Percentiles rank a stretch among this genome's conserved stretches.
phyloP scores from a whole-genome alignment of 2,329 filamentous ascomycete species.

The Septoria petroselini region DNA sequence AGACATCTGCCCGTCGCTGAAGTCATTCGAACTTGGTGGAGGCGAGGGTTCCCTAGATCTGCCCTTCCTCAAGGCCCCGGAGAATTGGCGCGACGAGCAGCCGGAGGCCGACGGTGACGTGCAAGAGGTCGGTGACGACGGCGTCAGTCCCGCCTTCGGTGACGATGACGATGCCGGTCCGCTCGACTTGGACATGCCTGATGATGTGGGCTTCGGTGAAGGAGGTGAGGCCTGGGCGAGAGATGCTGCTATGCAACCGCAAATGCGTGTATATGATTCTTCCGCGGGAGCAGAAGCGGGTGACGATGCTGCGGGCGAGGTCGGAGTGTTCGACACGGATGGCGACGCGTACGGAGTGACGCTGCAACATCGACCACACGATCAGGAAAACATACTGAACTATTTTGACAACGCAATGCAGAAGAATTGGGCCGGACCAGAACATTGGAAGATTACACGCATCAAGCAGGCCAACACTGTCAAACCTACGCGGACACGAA shows the following conservation, averaged over 20 bases:
- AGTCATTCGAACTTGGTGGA: constrained; percentile 87
- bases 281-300: constrained; percentile 55
- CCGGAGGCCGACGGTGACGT: constrained; percentile 55
- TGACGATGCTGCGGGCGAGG: constrained; percentile 46
- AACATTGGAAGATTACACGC: constrained; percentile 94
- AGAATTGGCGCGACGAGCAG: constrained; percentile 72
- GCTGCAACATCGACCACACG: constrained; percentile 63
- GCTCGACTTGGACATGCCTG: constrained; percentile 60
- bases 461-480: constrained; percentile 73
- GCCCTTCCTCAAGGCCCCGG: constrained; percentile 79
- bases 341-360: constrained; percentile 73
- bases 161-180: constrained; percentile 69
- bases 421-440: constrained; percentile 97
- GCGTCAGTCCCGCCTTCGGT: constrained; percentile 45
- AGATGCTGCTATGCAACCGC: constrained; percentile 80
- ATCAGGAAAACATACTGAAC: constrained; percentile 92
- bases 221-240: constrained; percentile 94
- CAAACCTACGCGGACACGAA: constrained; percentile 67
- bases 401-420: constrained; percentile 96
- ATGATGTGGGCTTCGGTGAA: constrained; percentile 83
- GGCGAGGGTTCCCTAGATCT: constrained; percentile 81
- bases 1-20: constrained; percentile 91
- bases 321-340: constrained; percentile 55
- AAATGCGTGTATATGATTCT: constrained; percentile 73
- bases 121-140: constrained; percentile 50